Evolutionary conservation across 75 land plant species (phyloP), one percentile per base, ranked within the genome.

Genomic region (Pseudotsuga menziesii): DNA sequence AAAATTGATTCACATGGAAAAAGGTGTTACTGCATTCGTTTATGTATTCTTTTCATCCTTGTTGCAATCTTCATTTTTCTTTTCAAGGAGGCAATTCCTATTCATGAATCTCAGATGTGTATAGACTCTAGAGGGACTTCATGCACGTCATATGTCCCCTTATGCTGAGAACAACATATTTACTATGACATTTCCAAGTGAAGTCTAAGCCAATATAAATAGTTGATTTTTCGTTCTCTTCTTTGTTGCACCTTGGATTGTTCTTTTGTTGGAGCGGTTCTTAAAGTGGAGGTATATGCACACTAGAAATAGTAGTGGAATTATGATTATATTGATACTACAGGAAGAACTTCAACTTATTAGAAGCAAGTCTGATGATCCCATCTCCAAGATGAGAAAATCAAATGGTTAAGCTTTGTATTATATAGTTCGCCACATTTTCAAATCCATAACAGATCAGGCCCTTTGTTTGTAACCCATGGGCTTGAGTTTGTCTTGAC

Each of bases 31-130:
- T 6, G 19, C 41, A 69, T 69, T 69, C 72, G 48, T 69, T 69
- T n/a, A 69, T 11, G 12, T 69, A 69, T 69, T 69, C 72, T 39
- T 69, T 22, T 41, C 72, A 41, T 69, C 72, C 72, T 39, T 39
- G 54, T 69, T 69, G 71, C 72, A 69, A 69, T 41, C 72, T 69
- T n/a, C n/a, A 69, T 44, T 41, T 69, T 69, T 6, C 72, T 69
- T 69, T 69, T n/a, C 72, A 69, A 17, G 41, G 41, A 69, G 41
- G 72, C 41, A 69, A 69, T 69, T 69, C 48, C 48, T 69, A 69
- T 69, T 39, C 72, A 39, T 69, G 72, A 69, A 69, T 69, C 48
- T 39, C 48, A 39, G 54, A 69, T 69, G 72, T 41, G 72, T 69
- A 44, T 69, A 39, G 54, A 48, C 54, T 48, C 54, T 39, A 36